phyloP scores from a whole-genome alignment of 2,329 filamentous ascomycete species.

The Xylogone sp. region DNA sequence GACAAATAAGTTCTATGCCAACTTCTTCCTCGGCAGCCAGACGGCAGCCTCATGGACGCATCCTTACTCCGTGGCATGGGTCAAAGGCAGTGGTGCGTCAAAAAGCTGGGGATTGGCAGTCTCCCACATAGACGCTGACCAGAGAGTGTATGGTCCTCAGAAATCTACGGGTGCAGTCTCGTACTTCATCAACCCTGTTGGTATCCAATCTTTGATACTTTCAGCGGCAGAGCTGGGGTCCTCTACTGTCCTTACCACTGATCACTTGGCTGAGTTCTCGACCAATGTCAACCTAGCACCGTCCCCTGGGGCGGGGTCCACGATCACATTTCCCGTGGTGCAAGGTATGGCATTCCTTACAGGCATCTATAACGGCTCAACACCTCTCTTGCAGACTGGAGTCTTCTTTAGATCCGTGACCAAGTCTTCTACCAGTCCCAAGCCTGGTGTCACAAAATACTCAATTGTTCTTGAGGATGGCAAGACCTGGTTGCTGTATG shows the following conservation, averaged over 20 bases:
- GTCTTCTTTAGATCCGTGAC: constrained; percentile 71
- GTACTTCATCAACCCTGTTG: constrained; percentile 79
- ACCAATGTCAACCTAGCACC: constrained; percentile 65
- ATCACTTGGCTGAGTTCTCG: constrained; percentile 54
- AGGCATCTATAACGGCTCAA: constrained; percentile 65
- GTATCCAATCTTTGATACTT: constrained; percentile 75
- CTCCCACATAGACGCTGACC: constrained; percentile 65
- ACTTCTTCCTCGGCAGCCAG: constrained; percentile 75
- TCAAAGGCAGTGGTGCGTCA: constrained; percentile 56
- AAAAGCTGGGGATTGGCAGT: constrained; percentile 75
- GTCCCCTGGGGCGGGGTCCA: constrained; percentile 46
- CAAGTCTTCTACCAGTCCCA: constrained; percentile 50
- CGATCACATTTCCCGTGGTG: constrained; percentile 74
- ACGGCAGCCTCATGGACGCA: constrained; percentile 67
- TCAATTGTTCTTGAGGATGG: constrained; percentile 68
- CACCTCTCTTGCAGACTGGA: constrained; percentile 69
- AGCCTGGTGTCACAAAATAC: constrained; percentile 71
- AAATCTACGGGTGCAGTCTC: constrained; percentile 52
- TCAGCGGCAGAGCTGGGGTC: constrained; percentile 71
- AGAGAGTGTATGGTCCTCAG: constrained; percentile 64
- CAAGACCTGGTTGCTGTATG: constrained; percentile 77
- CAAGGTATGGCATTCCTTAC: constrained; percentile 91
- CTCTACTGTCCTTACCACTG: constrained; percentile 52
- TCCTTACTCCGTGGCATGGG: constrained; percentile 69
- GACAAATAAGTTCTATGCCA: constrained; percentile 81